Base-by-base conservation (phyloP, 345 rosid species). In the Acer negundo region DNA sequence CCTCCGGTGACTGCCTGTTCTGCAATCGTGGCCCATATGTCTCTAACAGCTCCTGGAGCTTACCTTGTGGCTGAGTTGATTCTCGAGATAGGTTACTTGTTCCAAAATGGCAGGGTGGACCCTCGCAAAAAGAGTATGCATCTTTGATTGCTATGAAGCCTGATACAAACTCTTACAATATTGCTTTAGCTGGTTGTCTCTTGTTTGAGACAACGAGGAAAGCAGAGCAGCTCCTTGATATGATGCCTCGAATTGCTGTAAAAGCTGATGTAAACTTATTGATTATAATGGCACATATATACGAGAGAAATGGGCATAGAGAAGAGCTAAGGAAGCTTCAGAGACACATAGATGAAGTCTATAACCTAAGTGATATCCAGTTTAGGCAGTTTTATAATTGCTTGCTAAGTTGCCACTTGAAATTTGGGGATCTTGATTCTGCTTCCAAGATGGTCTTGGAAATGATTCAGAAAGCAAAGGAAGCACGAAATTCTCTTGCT, bases 91-190 rank as follows among this genome's bases (percentile, higher is more conserved):
- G 93, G 94, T 68, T 90, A 85, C 72, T 76, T 93, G 80, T 95
- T 93, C 80, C 93, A 86, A 72, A 91, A 91, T 74, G 89, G 88
- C 19, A 84, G 92, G 69, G 89, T 94, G 11, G 97, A 95, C 75
- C 95, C 97, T 1, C 93, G 97, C 69, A 95, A 94, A 74, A 95
- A 90, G 88, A 81, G 84, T 80, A 95, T 75, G 87, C 90, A 1
- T 87, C 95, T 70, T 82, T 95, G 81, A 87, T 95, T 82, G 88
- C 90, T 31, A 94, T 91, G 99, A 95, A 88, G 89, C 99, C 98
- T 77, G 88, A 92, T 78, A 84, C 97, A 8, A 83, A 53, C 64
- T 81, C 90, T 67, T 81, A 92, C 83, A 94, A 89, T 85, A 79
- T 89, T 84, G 98, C 92, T 82, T 84, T 95, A 79, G 88, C 92